Evolutionary conservation across 2,329 filamentous ascomycete species (phyloP).

Genomic region (Pleomassaria siparia): DNA sequence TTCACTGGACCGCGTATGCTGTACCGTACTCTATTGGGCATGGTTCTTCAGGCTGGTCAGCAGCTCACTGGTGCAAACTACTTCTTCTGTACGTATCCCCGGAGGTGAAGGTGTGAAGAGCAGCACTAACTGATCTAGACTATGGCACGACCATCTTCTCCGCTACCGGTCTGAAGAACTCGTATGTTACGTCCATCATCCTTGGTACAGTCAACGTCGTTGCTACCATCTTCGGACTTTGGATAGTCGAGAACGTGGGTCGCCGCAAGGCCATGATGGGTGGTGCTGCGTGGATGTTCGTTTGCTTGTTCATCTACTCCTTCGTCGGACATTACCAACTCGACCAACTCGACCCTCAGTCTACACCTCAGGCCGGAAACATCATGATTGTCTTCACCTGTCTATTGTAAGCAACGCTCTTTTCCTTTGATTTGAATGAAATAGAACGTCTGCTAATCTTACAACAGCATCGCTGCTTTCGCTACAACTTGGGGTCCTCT

Average conservation of each 20-base stretch:
- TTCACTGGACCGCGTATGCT: too few relatives aligned
- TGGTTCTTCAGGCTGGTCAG: slow-evolving; percentile 64
- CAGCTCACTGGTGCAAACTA: slow-evolving; percentile 71
- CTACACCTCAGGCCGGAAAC: slow-evolving; percentile 41
- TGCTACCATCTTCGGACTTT: slow-evolving; percentile 49
- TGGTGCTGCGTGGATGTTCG: slow-evolving; percentile 51
- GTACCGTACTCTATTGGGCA: slow-evolving; percentile 63
- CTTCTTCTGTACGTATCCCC: too few relatives aligned
- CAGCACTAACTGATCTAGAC: slow-evolving; percentile 15
- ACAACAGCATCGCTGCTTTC: slow-evolving; percentile 64
- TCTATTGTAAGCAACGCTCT: too few relatives aligned
- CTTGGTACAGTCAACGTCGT: slow-evolving; percentile 52
- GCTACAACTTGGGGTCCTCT: slow-evolving; percentile 70
- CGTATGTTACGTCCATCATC: slow-evolving; percentile 50
- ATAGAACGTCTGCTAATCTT: too few relatives aligned
- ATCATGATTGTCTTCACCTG: slow-evolving; percentile 68
- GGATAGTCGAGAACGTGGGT: slow-evolving; percentile 49
- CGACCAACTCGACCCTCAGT: slow-evolving; percentile 31
- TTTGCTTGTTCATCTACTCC: slow-evolving; percentile 60
- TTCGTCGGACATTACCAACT: slow-evolving; percentile 48
- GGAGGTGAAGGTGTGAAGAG: too few relatives aligned
- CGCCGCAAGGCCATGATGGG: slow-evolving; percentile 48
- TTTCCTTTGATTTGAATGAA: too few relatives aligned
- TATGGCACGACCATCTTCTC: slow-evolving; percentile 50
- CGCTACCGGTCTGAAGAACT: slow-evolving; percentile 44